Percentiles rank a stretch among this genome's conserved stretches.
Evolutionary conservation across 352 stramenopile species (phyloP).

Genomic region (Phytophthora palmivora): DNA sequence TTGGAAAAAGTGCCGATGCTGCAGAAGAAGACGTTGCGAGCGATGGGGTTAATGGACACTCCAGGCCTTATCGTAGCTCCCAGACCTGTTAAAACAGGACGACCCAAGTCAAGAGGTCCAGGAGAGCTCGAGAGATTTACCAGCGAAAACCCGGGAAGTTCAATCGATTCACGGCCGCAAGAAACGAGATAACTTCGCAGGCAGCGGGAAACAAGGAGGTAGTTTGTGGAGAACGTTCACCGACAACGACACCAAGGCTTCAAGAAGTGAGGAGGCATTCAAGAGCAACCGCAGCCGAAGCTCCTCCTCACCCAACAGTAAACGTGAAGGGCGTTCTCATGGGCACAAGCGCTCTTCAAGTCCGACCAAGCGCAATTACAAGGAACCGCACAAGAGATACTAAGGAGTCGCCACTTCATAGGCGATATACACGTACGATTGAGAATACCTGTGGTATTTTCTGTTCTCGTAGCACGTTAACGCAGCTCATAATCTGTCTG

Average conservation of each 20-base stretch:
- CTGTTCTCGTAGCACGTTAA: conserved; percentile 1
- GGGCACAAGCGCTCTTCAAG: conserved; percentile 21
- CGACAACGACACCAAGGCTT: conserved; percentile 16
- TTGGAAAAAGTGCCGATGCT: conserved; percentile 71
- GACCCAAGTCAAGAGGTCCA: conserved; percentile 12
- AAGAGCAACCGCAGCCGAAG: conserved; percentile 15
- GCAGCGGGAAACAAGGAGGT: conserved; percentile 5
- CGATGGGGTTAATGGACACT: conserved; percentile 84
- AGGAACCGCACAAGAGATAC: conserved; percentile 40
- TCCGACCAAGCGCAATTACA: conserved; percentile 32
- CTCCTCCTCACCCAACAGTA: conserved; percentile 13
- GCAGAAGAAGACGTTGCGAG: conserved; percentile 82
- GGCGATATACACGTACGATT: neutral
- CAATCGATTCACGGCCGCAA: conserved; percentile 20
- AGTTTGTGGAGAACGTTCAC: conserved; percentile 26
- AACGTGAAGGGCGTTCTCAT: conserved; percentile 13
- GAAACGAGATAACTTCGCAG: conserved; percentile 6
- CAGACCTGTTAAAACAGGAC: conserved; percentile 18
- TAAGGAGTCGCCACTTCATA: conserved; percentile 13
- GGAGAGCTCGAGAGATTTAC: conserved; percentile 26
- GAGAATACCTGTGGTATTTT: conserved; percentile 9
- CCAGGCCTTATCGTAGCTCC: conserved; percentile 55
- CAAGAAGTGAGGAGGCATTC: neutral
- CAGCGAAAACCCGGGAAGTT: conserved; percentile 14
- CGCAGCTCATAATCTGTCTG: conserved; percentile 25